phyloP scores from a whole-genome alignment of 176 grass and related monocot genomes.

The Carex scoparia region DNA sequence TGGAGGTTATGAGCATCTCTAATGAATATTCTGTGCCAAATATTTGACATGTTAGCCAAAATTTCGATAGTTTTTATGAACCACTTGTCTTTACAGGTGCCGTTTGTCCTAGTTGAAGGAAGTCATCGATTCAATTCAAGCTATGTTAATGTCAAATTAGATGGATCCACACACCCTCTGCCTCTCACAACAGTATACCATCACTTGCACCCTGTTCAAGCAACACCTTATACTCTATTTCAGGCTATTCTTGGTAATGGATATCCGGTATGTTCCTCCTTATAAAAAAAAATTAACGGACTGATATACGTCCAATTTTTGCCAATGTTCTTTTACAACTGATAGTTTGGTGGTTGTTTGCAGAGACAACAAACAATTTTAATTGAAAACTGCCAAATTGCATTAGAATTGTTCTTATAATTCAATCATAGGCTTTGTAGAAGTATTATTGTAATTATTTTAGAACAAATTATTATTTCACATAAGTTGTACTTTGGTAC shows the following conservation, averaged over 20 bases:
- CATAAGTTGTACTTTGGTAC: background rate
- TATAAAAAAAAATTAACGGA: background rate
- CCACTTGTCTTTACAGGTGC: slow-evolving; percentile 41
- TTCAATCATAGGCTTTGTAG: background rate
- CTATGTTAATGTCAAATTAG: slow-evolving; percentile 62
- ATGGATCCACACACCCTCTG: slow-evolving; percentile 48
- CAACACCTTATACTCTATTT: slow-evolving; percentile 73
- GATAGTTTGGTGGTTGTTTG: background rate
- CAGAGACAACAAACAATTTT: background rate
- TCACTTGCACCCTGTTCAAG: slow-evolving; percentile 72
- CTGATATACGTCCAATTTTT: background rate
- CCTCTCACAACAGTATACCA: slow-evolving; percentile 86
- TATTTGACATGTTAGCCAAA: background rate
- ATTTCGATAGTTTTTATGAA: background rate
- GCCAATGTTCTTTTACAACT: background rate
- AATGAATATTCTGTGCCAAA: background rate
- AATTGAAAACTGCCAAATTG: background rate
- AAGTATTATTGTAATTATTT: background rate
- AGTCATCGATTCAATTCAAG: slow-evolving; percentile 16
- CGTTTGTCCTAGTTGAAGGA: slow-evolving; percentile 65
- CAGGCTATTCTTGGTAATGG: slow-evolving; percentile 79
- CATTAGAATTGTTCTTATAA: background rate
- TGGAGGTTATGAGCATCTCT: background rate
- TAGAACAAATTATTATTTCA: background rate
- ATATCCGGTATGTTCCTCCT: slow-evolving; percentile 58